Evolutionary conservation across 2,329 filamentous ascomycete species (phyloP).

Genomic region (Spiromastix sp.): DNA sequence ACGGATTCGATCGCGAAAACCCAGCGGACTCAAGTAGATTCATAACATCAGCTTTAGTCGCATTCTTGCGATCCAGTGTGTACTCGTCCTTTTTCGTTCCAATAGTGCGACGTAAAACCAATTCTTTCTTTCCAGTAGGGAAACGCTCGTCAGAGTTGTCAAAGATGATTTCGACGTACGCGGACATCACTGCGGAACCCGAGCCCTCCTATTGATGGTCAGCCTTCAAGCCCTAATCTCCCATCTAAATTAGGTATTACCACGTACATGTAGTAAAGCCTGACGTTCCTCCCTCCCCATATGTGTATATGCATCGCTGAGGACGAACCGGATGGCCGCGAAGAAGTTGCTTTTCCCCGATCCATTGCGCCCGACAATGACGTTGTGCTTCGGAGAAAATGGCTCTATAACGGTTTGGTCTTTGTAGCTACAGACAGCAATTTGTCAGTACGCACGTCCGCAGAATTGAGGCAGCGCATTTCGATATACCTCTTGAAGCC

Average conservation of each 20-base stretch:
- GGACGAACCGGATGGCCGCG: constrained; percentile 93
- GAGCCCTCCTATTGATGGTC: constrained; percentile 61
- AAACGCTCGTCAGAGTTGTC: constrained; percentile 96
- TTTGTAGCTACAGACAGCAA: constrained; percentile 66
- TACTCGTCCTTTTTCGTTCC: constrained; percentile 98
- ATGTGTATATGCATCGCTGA: constrained; percentile 94
- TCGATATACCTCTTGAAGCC: constrained; percentile 87
- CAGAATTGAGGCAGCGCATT: background rate
- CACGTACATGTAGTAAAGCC: constrained; percentile 67
- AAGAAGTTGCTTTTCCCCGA: constrained; percentile 99
- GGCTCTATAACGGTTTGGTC: constrained; percentile 98
- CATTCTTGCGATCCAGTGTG: constrained; percentile 91
- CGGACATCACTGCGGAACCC: constrained; percentile 94
- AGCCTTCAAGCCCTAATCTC: too few relatives aligned
- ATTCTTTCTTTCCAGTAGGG: constrained; percentile 81
- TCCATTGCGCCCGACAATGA: constrained; percentile 97
- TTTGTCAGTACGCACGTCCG: constrained; percentile 12
- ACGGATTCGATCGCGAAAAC: constrained; percentile 94
- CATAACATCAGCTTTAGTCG: constrained; percentile 87
- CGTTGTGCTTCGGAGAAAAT: constrained; percentile 94
- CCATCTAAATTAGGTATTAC: background rate
- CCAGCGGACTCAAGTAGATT: constrained; percentile 92
- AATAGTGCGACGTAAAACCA: constrained; percentile 86
- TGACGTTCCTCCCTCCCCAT: constrained; percentile 94
- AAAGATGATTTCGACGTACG: constrained; percentile 98